Percentiles rank a stretch among this genome's conserved stretches.
These are phyloP conservation scores for Nigrograna mackinnonii DNA, from an alignment of 2,329 filamentous ascomycete species.

Conservation along the genomic window DNA sequence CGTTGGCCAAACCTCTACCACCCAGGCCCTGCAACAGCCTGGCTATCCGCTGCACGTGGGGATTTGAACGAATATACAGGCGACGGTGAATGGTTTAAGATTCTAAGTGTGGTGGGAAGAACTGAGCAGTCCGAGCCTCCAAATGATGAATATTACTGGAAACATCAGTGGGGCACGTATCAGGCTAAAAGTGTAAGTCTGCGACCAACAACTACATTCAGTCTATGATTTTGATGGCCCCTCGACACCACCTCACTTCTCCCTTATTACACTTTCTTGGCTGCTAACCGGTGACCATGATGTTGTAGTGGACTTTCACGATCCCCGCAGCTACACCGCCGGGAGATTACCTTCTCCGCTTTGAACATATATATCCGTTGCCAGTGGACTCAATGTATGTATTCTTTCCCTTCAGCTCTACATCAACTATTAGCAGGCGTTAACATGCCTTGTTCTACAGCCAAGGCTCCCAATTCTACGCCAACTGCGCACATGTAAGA, in stretches of 20 bases:
- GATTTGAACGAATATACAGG: constrained; percentile 4
- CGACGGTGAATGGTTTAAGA: constrained; percentile 18
- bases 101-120: constrained; percentile 10
- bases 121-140: constrained; percentile 10
- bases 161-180: constrained; percentile 18
- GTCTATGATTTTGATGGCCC: no score
- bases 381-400: constrained; percentile 13
- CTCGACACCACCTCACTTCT: no score
- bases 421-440: no score
- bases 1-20: constrained; percentile 5
- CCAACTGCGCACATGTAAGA: constrained; percentile 15
- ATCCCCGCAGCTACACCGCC: constrained; percentile 11
- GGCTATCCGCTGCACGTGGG: constrained; percentile 2
- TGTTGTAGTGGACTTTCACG: constrained; percentile 11
- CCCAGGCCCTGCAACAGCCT: constrained; percentile 2
- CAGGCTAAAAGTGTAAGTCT: constrained; percentile 13
- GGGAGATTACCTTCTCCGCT: constrained; percentile 14
- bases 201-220: no score
- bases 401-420: no score
- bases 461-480: constrained; percentile 16
- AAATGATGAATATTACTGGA: constrained; percentile 15
- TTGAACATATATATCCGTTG: constrained; percentile 18
- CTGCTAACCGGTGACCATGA: neutral
- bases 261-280: no score
- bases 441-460: no score